phyloP scores from a whole-genome alignment of 2,329 filamentous ascomycete genomes.

The Trichoderma afroharzianum region DNA sequence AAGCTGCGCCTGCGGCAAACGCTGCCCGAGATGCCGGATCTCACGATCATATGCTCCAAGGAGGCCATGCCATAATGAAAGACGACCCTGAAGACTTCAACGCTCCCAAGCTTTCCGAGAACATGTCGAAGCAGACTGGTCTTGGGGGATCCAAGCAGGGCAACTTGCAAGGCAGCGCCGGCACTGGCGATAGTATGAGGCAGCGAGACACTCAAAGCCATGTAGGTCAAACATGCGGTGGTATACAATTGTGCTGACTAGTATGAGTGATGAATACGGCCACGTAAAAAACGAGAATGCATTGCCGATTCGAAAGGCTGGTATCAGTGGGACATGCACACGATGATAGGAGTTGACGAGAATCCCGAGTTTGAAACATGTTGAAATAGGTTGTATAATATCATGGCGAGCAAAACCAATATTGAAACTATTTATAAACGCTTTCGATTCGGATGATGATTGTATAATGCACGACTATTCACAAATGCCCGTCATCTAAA shows the following conservation, averaged over 20 bases:
- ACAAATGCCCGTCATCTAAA: neutral
- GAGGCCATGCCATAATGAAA: slow-evolving; percentile 2
- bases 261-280: neutral
- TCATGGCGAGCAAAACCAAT: neutral
- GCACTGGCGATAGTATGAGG: neutral
- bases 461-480: neutral
- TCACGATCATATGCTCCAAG: neutral
- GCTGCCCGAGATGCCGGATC: neutral
- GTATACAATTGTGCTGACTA: neutral
- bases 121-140: neutral
- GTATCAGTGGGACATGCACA: too few relatives aligned
- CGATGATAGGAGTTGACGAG: neutral
- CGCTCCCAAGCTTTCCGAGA: neutral
- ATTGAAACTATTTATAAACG: neutral
- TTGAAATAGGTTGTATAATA: neutral
- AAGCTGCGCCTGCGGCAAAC: neutral
- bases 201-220: neutral
- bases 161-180: neutral
- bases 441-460: neutral
- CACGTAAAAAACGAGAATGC: neutral
- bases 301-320: neutral
- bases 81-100: neutral
- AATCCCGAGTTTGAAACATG: neutral
- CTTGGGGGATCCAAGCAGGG: neutral
- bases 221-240: neutral